Evolutionary conservation across 208 protist genomes (phyloP).

Genomic region (Trypanosoma melophagium): DNA sequence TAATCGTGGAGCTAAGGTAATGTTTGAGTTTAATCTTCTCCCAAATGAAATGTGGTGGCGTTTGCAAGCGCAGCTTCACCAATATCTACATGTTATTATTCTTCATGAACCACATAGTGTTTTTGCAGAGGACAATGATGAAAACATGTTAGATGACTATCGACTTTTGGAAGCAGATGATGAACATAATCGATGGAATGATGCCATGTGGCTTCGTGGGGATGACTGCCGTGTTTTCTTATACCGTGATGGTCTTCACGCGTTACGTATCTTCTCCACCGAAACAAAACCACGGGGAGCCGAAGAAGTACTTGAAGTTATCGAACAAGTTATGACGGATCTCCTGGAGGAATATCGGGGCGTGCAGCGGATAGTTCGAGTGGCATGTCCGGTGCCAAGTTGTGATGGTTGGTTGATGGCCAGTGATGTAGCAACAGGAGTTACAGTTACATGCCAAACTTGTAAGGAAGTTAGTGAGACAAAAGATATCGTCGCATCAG

Average conservation of each 20-base stretch:
- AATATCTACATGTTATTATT: conserved; percentile 49
- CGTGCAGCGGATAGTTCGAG: conserved; percentile 45
- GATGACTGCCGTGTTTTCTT: conserved; percentile 68
- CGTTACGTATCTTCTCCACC: conserved; percentile 59
- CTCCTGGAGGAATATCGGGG: conserved; percentile 77
- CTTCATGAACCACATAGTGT: conserved; percentile 54
- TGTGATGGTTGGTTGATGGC: conserved; percentile 70
- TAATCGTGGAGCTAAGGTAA: conserved; percentile 68
- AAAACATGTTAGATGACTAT: conserved; percentile 54
- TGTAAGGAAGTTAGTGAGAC: conserved; percentile 58
- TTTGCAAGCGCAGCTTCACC: conserved; percentile 72
- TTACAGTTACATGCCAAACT: conserved; percentile 46
- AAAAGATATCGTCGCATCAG: conserved; percentile 44
- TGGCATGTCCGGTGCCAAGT: conserved; percentile 63
- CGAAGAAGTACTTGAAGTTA: conserved; percentile 55
- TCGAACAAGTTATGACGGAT: conserved; percentile 52
- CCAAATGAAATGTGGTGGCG: conserved; percentile 88
- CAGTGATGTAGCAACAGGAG: conserved; percentile 42
- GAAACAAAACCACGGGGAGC: conserved; percentile 51
- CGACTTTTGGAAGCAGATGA: conserved; percentile 74
- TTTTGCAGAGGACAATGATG: conserved; percentile 42
- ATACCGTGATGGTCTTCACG: conserved; percentile 59
- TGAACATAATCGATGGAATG: conserved; percentile 83
- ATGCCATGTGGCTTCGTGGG: conserved; percentile 81
- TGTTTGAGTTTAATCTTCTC: conserved; percentile 85